Evolutionary conservation across 2,329 filamentous ascomycete species (phyloP).

Genomic region (Paracamarosporium sp.): DNA sequence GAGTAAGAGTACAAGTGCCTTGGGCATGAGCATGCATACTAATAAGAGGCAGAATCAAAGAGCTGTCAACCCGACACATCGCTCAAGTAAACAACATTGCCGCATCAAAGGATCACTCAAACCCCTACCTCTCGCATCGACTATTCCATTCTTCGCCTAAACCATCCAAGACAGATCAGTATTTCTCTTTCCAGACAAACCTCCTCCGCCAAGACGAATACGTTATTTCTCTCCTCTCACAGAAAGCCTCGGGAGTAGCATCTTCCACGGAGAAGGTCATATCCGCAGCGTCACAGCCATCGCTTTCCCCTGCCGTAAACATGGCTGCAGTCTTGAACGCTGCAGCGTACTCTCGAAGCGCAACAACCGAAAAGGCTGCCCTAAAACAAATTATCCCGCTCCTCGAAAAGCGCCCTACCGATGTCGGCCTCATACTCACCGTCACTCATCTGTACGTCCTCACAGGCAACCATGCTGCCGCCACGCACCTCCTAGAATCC

Average conservation of each 20-base stretch:
- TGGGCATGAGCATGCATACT: background rate
- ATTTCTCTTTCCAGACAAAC: slow-evolving; percentile 74
- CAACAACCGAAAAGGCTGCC: slow-evolving; percentile 67
- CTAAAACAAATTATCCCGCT: slow-evolving; percentile 73
- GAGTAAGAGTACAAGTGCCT: slow-evolving; percentile 57
- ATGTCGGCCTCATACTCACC: slow-evolving; percentile 81
- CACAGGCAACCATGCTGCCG: slow-evolving; percentile 73
- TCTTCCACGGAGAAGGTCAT: slow-evolving; percentile 61
- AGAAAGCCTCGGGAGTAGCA: slow-evolving; percentile 72
- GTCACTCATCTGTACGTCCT: slow-evolving; percentile 82
- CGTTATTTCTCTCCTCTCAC: slow-evolving; percentile 68
- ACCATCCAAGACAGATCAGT: slow-evolving; percentile 64
- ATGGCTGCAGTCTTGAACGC: slow-evolving; percentile 71
- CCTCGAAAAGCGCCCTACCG: slow-evolving; percentile 75
- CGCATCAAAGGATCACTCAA: slow-evolving; percentile 55
- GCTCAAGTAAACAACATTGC: slow-evolving; percentile 70
- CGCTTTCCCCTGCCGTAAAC: slow-evolving; percentile 59
- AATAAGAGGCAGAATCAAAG: slow-evolving; percentile 62
- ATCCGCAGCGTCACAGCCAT: slow-evolving; percentile 52
- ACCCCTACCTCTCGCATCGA: slow-evolving; percentile 73
- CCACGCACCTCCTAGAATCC: slow-evolving; percentile 75
- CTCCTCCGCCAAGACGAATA: slow-evolving; percentile 69
- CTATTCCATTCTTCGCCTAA: slow-evolving; percentile 63
- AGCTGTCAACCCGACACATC: slow-evolving; percentile 70
- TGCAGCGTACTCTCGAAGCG: slow-evolving; percentile 72